Percentiles rank a stretch among this genome's conserved stretches.
phyloP scores from a whole-genome alignment of 768 basidiomycete species.

The Grammothele lineata region DNA sequence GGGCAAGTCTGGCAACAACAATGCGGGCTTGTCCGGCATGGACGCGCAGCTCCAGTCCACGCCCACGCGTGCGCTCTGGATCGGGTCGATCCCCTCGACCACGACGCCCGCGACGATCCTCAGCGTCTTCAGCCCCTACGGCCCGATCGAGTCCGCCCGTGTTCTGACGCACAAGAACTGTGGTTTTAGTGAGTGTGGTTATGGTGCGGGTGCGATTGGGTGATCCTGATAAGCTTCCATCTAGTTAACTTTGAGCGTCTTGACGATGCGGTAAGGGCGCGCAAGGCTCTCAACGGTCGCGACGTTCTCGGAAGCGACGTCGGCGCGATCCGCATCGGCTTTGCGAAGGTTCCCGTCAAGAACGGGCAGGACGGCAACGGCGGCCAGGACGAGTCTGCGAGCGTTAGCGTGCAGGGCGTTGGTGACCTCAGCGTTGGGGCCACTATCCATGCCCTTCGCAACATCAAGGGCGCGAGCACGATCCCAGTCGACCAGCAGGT shows the following conservation, averaged over 20 bases:
- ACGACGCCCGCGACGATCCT: conserved; percentile 93
- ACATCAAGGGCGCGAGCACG: conserved; percentile 87
- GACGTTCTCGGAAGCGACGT: conserved; percentile 96
- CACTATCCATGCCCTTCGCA: conserved; percentile 81
- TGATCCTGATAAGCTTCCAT: neutral
- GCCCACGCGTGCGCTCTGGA: conserved; percentile 95
- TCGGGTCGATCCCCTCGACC: conserved; percentile 93
- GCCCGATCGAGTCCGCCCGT: conserved; percentile 94
- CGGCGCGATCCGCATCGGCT: conserved; percentile 94
- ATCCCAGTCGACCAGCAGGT: conserved; percentile 94
- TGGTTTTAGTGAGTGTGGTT: conserved; percentile 65
- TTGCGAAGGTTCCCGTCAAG: conserved; percentile 94
- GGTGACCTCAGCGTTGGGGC: conserved; percentile 84
- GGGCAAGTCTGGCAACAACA: conserved; percentile 42
- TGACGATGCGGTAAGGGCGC: conserved; percentile 93
- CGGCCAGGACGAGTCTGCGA: conserved; percentile 58
- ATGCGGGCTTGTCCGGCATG: conserved; percentile 59
- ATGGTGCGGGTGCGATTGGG: neutral
- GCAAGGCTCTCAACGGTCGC: conserved; percentile 92
- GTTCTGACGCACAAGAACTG: conserved; percentile 98
- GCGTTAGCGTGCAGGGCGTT: conserved; percentile 71
- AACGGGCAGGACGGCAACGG: conserved; percentile 63
- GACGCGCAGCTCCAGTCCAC: conserved; percentile 86
- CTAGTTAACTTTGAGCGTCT: conserved; percentile 95
- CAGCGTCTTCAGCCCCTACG: conserved; percentile 95